A percentile compares a stretch with the other conserved stretches of the same genome.
Conservation (phyloP, 192 early-diverging fungal species). For the Coemansia asiatica region DNA sequence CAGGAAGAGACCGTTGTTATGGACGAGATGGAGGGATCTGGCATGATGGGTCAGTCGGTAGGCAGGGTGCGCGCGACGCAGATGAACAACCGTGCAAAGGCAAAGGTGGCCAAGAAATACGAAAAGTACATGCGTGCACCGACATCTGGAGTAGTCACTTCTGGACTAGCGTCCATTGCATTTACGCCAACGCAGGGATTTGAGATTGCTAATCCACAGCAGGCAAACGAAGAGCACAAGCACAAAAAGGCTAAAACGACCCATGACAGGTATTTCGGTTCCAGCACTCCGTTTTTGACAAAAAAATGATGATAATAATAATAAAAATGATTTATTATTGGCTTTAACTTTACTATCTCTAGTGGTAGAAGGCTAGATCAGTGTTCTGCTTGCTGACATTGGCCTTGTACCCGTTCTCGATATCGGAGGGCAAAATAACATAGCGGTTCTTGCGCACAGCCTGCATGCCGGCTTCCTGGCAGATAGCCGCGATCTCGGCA, state of each 20-base stretch:
- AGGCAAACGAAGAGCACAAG: slow-evolving; percentile 51
- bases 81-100: slow-evolving; percentile 70
- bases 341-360: slow-evolving; percentile 20
- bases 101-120: slow-evolving; percentile 62
- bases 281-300: slow-evolving; percentile 61
- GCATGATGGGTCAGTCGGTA: slow-evolving; percentile 74
- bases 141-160: slow-evolving; percentile 51
- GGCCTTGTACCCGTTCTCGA: slow-evolving; percentile 95
- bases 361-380: slow-evolving; percentile 96
- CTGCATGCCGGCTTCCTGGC: slow-evolving; percentile 97
- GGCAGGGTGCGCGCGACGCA: slow-evolving; percentile 76
- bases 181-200: slow-evolving; percentile 96
- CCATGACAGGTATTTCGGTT: slow-evolving; percentile 78
- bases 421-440: slow-evolving; percentile 89
- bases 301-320: slow-evolving; percentile 20
- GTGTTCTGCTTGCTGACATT: slow-evolving; percentile 96
- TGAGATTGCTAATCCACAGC: slow-evolving; percentile 82
- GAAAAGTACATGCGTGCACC: slow-evolving; percentile 54
- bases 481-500: slow-evolving; percentile 97
- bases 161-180: slow-evolving; percentile 85
- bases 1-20: slow-evolving; percentile 86
- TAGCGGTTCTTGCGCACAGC: slow-evolving; percentile 98
- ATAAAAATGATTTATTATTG: background rate
- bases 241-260: slow-evolving; percentile 60
- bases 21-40: slow-evolving; percentile 85